Conservation (phyloP, 768 basidiomycete genomes). For the Mycena indigotica region DNA sequence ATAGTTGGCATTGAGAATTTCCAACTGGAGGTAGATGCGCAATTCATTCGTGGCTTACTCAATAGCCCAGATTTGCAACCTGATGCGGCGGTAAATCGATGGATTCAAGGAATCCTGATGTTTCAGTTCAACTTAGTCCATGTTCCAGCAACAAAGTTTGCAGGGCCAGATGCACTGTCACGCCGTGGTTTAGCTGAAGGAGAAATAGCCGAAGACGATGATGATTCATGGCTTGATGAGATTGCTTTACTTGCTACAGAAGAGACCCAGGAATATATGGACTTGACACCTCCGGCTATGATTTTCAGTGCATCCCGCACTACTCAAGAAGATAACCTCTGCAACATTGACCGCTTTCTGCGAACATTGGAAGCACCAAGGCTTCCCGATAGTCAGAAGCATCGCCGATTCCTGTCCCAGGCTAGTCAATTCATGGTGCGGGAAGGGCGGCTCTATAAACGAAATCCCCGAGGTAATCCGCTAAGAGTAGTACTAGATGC, state of each 20-base stretch:
- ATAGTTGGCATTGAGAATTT: conserved; percentile 33
- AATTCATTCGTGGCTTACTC: conserved; percentile 44
- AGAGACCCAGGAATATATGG: not conserved
- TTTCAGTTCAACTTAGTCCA: conserved; percentile 42
- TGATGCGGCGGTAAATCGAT: conserved; percentile 39
- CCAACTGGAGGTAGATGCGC: conserved; percentile 40
- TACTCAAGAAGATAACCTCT: not conserved
- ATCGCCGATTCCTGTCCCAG: conserved; percentile 11
- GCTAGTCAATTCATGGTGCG: conserved; percentile 14
- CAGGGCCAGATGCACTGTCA: conserved; percentile 43
- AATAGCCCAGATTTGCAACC: conserved; percentile 30
- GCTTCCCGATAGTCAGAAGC: not conserved
- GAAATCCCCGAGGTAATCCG: not conserved
- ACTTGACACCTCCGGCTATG: not conserved
- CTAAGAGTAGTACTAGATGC: conserved; percentile 14
- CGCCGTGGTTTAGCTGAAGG: conserved; percentile 21
- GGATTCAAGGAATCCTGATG: conserved; percentile 41
- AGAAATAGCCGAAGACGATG: conserved; percentile 30
- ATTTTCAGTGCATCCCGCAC: not conserved
- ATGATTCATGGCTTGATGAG: conserved; percentile 9
- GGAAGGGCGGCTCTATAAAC: conserved; percentile 9
- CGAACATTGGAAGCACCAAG: conserved; percentile 16
- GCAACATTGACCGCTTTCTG: conserved; percentile 21
- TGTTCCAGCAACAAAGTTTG: conserved; percentile 35
- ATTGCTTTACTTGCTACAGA: not conserved